Percentiles rank a stretch among this genome's conserved stretches.
Conservation (phyloP, 768 basidiomycete genomes). For the Hygrocybe coccinea region DNA sequence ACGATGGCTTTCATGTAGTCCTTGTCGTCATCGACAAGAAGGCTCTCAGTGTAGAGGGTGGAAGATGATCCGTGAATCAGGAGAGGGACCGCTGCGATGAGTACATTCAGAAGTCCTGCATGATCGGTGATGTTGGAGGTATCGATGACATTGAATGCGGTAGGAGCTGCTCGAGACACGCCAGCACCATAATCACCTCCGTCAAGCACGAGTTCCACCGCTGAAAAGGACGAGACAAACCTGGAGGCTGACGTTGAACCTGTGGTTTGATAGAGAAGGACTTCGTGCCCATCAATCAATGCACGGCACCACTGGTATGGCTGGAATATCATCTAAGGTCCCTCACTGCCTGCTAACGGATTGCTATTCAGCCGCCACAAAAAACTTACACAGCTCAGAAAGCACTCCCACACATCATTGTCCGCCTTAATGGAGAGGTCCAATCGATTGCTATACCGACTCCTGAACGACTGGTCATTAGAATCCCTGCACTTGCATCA, state of each 20-base stretch:
- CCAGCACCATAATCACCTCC: constrained; percentile 20
- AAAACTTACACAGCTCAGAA: too few species aligned
- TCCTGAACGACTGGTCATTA: too few species aligned
- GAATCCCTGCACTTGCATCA: too few species aligned
- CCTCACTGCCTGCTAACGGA: too few species aligned
- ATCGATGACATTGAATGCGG: constrained; percentile 36
- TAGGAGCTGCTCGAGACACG: constrained; percentile 18
- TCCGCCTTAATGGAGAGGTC: too few species aligned
- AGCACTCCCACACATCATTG: too few species aligned
- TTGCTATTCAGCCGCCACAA: too few species aligned
- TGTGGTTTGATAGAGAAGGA: neutral
- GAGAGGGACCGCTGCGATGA: constrained; percentile 29
- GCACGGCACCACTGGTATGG: too few species aligned
- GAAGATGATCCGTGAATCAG: constrained; percentile 18
- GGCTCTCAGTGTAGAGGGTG: constrained; percentile 33
- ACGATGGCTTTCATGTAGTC: constrained; percentile 31
- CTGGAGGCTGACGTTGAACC: neutral
- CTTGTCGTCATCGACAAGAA: constrained; percentile 16
- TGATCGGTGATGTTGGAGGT: constrained; percentile 39
- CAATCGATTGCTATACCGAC: too few species aligned
- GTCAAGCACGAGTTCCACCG: constrained; percentile 15
- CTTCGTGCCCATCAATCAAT: too few species aligned
- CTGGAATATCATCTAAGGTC: too few species aligned
- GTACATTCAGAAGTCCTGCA: constrained; percentile 35
- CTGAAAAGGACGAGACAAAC: neutral